Conservation (phyloP, 202 grass and related monocot species). For the Cymbopogon flexuosus region DNA sequence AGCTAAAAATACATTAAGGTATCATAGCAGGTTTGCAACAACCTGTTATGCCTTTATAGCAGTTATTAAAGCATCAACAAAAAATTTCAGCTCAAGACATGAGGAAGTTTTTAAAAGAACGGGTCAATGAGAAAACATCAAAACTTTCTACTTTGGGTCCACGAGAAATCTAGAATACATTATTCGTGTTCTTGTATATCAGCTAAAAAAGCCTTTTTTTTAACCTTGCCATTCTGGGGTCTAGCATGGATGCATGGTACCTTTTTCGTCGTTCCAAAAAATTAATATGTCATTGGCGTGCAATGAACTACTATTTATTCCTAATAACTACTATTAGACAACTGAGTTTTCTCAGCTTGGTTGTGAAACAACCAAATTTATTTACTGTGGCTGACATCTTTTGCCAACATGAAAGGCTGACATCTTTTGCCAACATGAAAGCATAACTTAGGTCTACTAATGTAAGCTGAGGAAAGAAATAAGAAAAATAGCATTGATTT, state of each 20-base stretch:
- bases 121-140: neutral
- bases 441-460: neutral
- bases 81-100: neutral
- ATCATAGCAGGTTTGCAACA: neutral
- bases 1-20: neutral
- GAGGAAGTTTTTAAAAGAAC: neutral
- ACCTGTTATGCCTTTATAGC: neutral
- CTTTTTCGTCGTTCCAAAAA: neutral
- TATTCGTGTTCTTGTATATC: neutral
- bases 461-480: neutral
- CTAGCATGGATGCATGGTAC: neutral
- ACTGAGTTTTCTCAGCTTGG: neutral
- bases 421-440: neutral
- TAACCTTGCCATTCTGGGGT: neutral
- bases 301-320: neutral
- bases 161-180: neutral
- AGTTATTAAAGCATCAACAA: neutral
- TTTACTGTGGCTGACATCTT: neutral
- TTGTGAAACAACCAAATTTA: neutral
- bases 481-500: neutral
- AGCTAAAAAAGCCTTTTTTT: neutral
- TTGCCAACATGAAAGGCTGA: neutral
- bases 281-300: neutral
- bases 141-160: neutral
- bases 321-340: neutral